Evolutionary conservation across 768 basidiomycete species (phyloP), one percentile per base, ranked within the genome.

Genomic region (Lentinula guzmanii): DNA sequence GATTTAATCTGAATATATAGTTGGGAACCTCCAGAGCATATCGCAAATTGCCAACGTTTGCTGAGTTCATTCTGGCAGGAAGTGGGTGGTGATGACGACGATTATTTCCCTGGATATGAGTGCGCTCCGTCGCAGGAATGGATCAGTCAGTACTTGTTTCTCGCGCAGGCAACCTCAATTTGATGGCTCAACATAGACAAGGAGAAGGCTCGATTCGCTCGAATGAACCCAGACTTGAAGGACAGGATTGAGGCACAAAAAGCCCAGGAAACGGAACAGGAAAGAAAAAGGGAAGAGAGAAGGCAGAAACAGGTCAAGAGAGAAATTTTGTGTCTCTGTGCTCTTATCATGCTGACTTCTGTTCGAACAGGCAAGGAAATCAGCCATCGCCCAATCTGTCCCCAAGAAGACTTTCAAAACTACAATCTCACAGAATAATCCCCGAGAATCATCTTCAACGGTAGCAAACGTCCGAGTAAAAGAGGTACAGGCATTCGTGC

Each of bases 21-120:
- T 65, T 90, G 89, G 89, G 89, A 90, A 62, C 89, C 89, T 10
- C 72, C 77, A 55, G 72, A 71, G 6, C 88, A 91, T 67, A 76
- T 91, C 13, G 65, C 69, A 39, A 74, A 78, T 31, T 91, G 89
- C 67, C 71, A 79, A 15, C 79, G 84, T 18, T 75, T 91, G 15
- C 71, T 89, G 28, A 63, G 70, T n/a, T 85, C 83, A 63, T 91
- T 91, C 68, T 87, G 86, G 86, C 68, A 71, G 5, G 77, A 86
- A 56, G 65, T 90, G 18, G 87, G 87, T 1, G 69, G 70, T 16
- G 85, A 89, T 61, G 68, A 87, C 57, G 53, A 77, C 0, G 85
- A 87, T 65, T 87, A 87, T 70, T 48, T 64, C 9, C 61, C 77
- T 35, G 86, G 84, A 7, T 72, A 81, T 50, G 71, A 71, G 13